These are phyloP conservation scores for Eragrostis tef DNA, from an alignment of 202 grass and related monocot genomes.

Conservation along the genomic window DNA sequence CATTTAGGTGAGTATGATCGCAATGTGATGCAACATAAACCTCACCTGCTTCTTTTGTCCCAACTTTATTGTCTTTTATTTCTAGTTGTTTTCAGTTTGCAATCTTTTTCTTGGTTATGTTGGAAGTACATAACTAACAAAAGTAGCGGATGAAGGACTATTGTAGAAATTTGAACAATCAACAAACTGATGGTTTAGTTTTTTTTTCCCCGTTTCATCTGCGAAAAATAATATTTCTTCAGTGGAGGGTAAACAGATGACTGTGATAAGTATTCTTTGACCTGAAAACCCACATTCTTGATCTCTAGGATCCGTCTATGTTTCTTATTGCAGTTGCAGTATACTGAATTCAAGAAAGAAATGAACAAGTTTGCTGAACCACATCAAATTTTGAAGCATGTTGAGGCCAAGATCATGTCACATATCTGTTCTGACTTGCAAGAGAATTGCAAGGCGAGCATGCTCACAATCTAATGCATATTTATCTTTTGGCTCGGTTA, in stretches of 20 bases:
- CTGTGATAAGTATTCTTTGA: conserved; percentile 25
- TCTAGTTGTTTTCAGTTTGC: conserved; percentile 27
- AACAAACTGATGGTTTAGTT: neutral
- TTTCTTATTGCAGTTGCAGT: neutral
- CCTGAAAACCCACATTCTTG: neutral
- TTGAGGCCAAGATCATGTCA: conserved; percentile 7
- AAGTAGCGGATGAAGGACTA: neutral
- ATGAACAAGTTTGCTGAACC: conserved; percentile 18
- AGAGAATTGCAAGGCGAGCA: neutral
- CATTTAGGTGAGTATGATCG: conserved; percentile 36
- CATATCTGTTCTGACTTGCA: neutral
- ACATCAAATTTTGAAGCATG: conserved; percentile 20
- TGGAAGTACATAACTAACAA: conserved; percentile 21
- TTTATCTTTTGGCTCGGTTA: neutral
- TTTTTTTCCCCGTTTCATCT: neutral
- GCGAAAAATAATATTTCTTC: neutral
- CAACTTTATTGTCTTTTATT: conserved; percentile 37
- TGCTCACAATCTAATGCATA: neutral
- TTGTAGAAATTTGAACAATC: neutral
- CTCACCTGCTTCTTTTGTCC: conserved; percentile 32
- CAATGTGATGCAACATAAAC: conserved; percentile 31
- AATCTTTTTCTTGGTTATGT: conserved; percentile 34
- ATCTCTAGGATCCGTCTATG: neutral
- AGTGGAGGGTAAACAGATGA: conserved; percentile 11
- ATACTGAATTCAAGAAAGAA: neutral